Evolutionary conservation across 768 basidiomycete species (phyloP), one percentile per base, ranked within the genome.

Genomic region (Leccinum arenicola): DNA sequence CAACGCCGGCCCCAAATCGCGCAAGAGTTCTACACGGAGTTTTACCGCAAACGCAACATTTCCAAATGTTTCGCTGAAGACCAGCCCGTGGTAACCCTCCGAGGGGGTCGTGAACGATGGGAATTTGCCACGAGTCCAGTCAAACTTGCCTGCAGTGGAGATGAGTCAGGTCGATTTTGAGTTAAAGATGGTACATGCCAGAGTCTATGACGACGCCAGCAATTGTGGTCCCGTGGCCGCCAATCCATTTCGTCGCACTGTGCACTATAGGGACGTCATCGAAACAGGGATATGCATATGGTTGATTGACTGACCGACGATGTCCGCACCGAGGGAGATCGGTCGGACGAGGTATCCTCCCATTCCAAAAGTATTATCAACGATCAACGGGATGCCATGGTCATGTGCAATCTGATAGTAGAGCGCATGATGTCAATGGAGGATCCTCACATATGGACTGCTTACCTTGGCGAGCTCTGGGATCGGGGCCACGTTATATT

Each of bases 221-320:
- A 54, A 88, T 82, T 7, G 84, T 85, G 9, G 84, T 86, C n/a
- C 87, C 86, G 52, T 85, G 84, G 0, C 84, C 84, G 1, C 84
- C 78, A 6, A 88, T 83, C 87, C 86, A 88, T 66, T 88, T 87
- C 0, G 85, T 87, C 3, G 82, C 82, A 31, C 80, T 82, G 64
- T 84, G 80, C 0, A 83, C 82, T 80, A 21, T 14, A 6, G 7
- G 2, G 25, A 47, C 36, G 53, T 59, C 27, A 29, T 29, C 27
- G 27, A 29, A 29, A 29, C 15, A 4, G 10, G 36, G 9, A 40
- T n/a, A 15, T 21, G 1, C 36, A 6, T 7, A 12, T 11, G 15
- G 35, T 3, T 23, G 29, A n/a, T 36, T 17, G 47, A 66, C 75
- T 50, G 14, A 77, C 79, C 53, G 57, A 86, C 75, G 47, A 85